Conservation (phyloP, 352 stramenopile genomes). For the Phytophthora podocarpi region DNA sequence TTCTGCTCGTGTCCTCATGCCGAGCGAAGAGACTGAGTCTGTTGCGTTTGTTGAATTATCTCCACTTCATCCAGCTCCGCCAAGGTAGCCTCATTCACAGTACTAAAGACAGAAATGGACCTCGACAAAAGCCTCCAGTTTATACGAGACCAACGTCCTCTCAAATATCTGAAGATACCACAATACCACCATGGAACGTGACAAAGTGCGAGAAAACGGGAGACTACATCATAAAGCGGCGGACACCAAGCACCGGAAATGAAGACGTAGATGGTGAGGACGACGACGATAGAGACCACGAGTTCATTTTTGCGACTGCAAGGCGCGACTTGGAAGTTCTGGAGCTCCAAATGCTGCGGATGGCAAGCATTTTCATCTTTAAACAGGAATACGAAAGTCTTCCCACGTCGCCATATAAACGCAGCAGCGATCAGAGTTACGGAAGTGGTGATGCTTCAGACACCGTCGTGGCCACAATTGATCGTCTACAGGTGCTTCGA, state of each 20-base stretch:
- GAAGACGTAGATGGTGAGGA: not conserved
- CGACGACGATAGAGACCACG: slow-evolving; percentile 6
- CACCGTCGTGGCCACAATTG: slow-evolving; percentile 36
- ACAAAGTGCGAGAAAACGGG: slow-evolving; percentile 25
- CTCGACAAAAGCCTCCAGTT: not conserved
- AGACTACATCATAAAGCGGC: slow-evolving; percentile 29
- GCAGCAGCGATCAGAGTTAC: not conserved
- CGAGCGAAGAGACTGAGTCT: slow-evolving; percentile 43
- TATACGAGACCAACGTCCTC: no score
- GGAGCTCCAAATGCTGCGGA: slow-evolving; percentile 51
- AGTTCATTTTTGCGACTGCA: slow-evolving; percentile 51
- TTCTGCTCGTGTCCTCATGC: slow-evolving; percentile 44
- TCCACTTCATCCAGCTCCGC: slow-evolving; percentile 42
- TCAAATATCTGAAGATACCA: not conserved
- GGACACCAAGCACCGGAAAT: not conserved
- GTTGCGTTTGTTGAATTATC: slow-evolving; percentile 56
- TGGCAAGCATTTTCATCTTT: slow-evolving; percentile 51
- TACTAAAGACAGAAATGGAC: not conserved
- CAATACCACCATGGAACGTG: slow-evolving; percentile 8
- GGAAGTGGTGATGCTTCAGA: not conserved
- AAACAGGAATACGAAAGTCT: slow-evolving; percentile 52
- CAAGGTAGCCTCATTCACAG: not conserved
- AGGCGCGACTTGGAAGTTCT: slow-evolving; percentile 43
- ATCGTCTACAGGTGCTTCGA: slow-evolving; percentile 57
- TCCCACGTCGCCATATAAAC: slow-evolving; percentile 13